Conservation (phyloP, 2,329 filamentous ascomycete species). For the Diaporthe sp. region DNA sequence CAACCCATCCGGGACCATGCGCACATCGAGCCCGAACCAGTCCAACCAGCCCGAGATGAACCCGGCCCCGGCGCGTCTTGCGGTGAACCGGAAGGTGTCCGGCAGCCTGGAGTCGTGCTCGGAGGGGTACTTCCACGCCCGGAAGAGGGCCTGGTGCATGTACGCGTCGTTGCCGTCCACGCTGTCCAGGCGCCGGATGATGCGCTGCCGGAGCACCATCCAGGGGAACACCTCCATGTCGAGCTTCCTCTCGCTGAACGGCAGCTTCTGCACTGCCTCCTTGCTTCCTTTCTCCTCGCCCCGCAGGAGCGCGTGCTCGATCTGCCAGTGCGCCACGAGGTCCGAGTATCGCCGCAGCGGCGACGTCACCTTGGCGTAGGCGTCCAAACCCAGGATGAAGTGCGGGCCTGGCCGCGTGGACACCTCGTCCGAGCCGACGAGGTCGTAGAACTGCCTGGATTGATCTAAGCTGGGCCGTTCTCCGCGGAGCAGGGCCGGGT, state of each 20-base stretch:
- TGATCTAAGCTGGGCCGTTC: slow-evolving; percentile 50
- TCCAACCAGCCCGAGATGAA: slow-evolving; percentile 52
- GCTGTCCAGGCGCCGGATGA: slow-evolving; percentile 60
- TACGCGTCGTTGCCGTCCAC: slow-evolving; percentile 63
- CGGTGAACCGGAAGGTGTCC: slow-evolving; percentile 63
- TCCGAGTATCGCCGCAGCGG: slow-evolving; percentile 77
- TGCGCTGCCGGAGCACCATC: slow-evolving; percentile 67
- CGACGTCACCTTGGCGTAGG: slow-evolving; percentile 75
- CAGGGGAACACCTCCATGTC: slow-evolving; percentile 61
- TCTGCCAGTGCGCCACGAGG: slow-evolving; percentile 76
- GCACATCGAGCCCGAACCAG: slow-evolving; percentile 64
- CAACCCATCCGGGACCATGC: slow-evolving; percentile 57
- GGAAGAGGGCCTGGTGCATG: slow-evolving; percentile 72
- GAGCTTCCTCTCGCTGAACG: slow-evolving; percentile 59
- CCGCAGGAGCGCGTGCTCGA: slow-evolving; percentile 69
- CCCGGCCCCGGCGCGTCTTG: slow-evolving; percentile 55
- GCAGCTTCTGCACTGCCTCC: slow-evolving; percentile 53
- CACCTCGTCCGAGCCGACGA: slow-evolving; percentile 66
- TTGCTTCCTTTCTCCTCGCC: slow-evolving; percentile 54
- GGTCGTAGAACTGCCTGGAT: slow-evolving; percentile 50
- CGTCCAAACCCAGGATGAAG: slow-evolving; percentile 69
- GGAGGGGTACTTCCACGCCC: slow-evolving; percentile 71
- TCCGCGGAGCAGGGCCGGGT: slow-evolving; percentile 56
- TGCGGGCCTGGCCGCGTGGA: slow-evolving; percentile 68
- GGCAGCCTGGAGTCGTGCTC: slow-evolving; percentile 54